A percentile compares a stretch with the other conserved stretches of the same genome.
Evolutionary conservation across 257 asterid species (phyloP).

Genomic region (Fraxinus anomala): DNA sequence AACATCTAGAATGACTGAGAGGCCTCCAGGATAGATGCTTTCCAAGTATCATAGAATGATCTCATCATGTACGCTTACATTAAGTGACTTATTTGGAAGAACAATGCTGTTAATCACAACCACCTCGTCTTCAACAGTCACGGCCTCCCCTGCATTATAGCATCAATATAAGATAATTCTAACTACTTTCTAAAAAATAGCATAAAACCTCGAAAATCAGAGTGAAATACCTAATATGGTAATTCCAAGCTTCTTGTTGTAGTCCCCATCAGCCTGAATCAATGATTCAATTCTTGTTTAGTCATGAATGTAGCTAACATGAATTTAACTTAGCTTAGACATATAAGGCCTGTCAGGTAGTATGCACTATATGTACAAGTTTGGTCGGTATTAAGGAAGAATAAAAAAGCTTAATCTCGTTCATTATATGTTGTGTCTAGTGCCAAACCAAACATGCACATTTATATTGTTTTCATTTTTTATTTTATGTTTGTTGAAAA

Average conservation of each 20-base stretch:
- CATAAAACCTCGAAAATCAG: neutral
- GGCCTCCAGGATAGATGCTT: neutral
- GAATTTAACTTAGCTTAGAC: neutral
- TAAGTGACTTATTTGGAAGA: slow-evolving; percentile 81
- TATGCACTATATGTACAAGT: neutral
- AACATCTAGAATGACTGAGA: neutral
- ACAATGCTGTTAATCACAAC: slow-evolving; percentile 76
- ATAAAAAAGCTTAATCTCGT: neutral
- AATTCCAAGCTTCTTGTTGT: slow-evolving; percentile 72
- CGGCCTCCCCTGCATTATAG: slow-evolving; percentile 68
- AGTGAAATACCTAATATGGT: slow-evolving; percentile 63
- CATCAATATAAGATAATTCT: neutral
- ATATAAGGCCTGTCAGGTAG: neutral
- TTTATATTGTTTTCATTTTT: neutral
- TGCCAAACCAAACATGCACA: neutral
- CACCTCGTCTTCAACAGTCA: slow-evolving; percentile 75
- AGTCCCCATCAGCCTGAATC: slow-evolving; percentile 74
- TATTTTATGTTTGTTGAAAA: neutral
- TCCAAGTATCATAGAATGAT: slow-evolving; percentile 54
- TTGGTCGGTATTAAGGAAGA: neutral
- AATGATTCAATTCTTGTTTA: slow-evolving; percentile 13
- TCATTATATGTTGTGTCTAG: neutral
- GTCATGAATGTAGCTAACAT: neutral
- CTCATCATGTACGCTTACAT: slow-evolving; percentile 75
- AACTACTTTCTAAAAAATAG: neutral